Base-by-base conservation (phyloP, 2,329 filamentous ascomycete species). In the Pseudomassariella vexata region DNA sequence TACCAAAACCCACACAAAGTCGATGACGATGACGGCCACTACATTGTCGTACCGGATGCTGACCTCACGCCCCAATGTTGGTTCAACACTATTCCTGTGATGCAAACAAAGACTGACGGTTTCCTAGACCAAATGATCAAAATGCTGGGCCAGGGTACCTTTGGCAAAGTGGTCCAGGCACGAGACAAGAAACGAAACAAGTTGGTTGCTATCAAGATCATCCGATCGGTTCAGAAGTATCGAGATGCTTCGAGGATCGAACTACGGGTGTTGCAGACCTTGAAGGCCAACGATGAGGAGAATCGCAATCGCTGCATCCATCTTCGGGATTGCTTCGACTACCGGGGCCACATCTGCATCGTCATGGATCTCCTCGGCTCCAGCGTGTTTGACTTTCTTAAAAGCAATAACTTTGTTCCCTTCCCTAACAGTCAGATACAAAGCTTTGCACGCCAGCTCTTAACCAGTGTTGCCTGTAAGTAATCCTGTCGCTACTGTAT, bases 391-490 rank as follows among this genome's bases (percentile, higher is more conserved):
- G 92, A 98, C 62, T 98, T 98, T 48, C 71, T 98, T 28, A 98
- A 98, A 65, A 81, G 82, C 51, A 96, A 96, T 53, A 76, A 78
- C 43, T 98, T 98, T 53, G 88, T 95, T 12, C 92, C 92, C 1
- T 98, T 98, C 52, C 92, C 92, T 9, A 96, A 94, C 68, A 95
- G 89, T 45, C 92, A 98, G 60, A 98, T 98, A 37, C 92, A 96
- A 59, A 90, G 78, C 55, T 96, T 98, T 68, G 92, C 92, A 28
- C 79, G 90, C 30, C 92, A 98, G 56, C 69, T 98, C 11, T 85
- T 98, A 40, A 96, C 90, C n/a, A 96, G 90, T 51, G 94, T 98
- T 51, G 92, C 92, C 37, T 98, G 87, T 94, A 66, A 71, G 86
- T 78, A 24, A 12, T n/a, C 5, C 16, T 17, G 22, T 15, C n/a